These are phyloP conservation scores for Hammondia hammondi DNA, from an alignment of 169 alveolate genomes.

Conservation along the genomic window DNA sequence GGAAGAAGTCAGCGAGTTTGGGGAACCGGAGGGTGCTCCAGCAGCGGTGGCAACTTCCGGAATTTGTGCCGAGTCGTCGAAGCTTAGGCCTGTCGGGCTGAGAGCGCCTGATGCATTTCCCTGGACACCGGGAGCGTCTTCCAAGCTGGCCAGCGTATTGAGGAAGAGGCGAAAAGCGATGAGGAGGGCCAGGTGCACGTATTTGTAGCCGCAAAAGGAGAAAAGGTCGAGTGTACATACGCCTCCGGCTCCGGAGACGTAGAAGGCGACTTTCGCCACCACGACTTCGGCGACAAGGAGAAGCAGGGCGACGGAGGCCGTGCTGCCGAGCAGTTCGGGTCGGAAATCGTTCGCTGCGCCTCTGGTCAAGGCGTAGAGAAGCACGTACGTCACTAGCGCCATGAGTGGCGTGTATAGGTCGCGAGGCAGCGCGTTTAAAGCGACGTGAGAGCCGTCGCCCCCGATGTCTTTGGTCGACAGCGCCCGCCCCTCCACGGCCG, in stretches of 20 bases:
- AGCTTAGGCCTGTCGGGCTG: neutral
- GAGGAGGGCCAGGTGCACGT: conserved; percentile 36
- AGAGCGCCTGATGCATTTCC: neutral
- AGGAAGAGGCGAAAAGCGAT: conserved; percentile 29
- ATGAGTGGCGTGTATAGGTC: conserved; percentile 55
- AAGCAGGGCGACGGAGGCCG: conserved; percentile 22
- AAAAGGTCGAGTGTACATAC: conserved; percentile 36
- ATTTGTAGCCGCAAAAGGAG: conserved; percentile 64
- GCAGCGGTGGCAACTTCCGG: neutral
- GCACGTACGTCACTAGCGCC: conserved; percentile 52
- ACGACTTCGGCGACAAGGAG: conserved; percentile 41
- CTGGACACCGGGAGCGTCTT: neutral
- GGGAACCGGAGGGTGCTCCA: neutral
- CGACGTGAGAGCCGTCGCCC: neutral
- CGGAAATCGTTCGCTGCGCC: conserved; percentile 37
- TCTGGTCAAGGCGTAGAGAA: conserved; percentile 15
- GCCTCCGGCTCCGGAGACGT: conserved; percentile 38
- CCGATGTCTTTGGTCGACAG: neutral
- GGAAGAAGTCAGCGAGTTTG: neutral
- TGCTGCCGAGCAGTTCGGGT: conserved; percentile 51
- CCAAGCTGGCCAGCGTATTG: conserved; percentile 27
- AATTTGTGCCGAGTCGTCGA: neutral
- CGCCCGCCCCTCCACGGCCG: neutral
- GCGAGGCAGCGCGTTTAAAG: neutral
- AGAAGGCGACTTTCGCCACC: conserved; percentile 5